These are phyloP conservation scores for Saccharomyces hybrid DNA, from an alignment of 1,139 yeast species.

Conservation along the genomic window DNA sequence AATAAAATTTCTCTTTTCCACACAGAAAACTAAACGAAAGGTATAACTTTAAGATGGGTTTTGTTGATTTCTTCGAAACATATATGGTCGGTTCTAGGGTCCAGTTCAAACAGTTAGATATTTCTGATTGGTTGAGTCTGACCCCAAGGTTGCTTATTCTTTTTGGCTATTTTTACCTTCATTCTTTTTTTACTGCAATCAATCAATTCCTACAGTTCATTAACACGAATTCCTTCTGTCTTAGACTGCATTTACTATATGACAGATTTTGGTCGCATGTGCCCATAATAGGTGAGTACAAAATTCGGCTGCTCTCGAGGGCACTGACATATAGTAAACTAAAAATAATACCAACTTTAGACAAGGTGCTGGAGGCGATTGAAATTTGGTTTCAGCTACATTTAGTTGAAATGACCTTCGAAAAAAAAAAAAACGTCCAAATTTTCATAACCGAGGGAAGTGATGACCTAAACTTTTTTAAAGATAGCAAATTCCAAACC, in stretches of 20 bases:
- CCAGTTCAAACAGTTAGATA: constrained; percentile 7
- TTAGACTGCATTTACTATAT: constrained; percentile 6
- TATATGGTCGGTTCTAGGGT: constrained; percentile 16
- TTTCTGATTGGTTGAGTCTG: constrained; percentile 11
- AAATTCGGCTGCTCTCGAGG: constrained; percentile 8
- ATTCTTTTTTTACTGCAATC: constrained; percentile 5
- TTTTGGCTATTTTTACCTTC: constrained; percentile 7
- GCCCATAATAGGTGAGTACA: constrained; percentile 20
- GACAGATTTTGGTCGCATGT: constrained; percentile 12
- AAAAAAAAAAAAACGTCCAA: constrained; percentile 17
- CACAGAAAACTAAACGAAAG: not conserved
- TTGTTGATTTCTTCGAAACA: constrained; percentile 15
- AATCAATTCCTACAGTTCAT: constrained; percentile 1
- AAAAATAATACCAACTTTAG: constrained; percentile 10
- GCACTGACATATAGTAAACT: constrained; percentile 3
- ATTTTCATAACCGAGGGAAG: constrained; percentile 21
- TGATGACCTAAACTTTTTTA: constrained; percentile 14
- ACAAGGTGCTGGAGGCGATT: constrained; percentile 8
- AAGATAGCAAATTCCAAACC: constrained; percentile 12
- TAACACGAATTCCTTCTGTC: constrained; percentile 3
- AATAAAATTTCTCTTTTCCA: not conserved
- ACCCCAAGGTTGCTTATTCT: constrained; percentile 7
- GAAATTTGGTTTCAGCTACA: constrained; percentile 18
- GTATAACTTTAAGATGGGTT: constrained; percentile 9
- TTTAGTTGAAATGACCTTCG: constrained; percentile 17